phyloP scores from a whole-genome alignment of 495 filamentous ascomycete species.

The Saxophila tyrrhenica region DNA sequence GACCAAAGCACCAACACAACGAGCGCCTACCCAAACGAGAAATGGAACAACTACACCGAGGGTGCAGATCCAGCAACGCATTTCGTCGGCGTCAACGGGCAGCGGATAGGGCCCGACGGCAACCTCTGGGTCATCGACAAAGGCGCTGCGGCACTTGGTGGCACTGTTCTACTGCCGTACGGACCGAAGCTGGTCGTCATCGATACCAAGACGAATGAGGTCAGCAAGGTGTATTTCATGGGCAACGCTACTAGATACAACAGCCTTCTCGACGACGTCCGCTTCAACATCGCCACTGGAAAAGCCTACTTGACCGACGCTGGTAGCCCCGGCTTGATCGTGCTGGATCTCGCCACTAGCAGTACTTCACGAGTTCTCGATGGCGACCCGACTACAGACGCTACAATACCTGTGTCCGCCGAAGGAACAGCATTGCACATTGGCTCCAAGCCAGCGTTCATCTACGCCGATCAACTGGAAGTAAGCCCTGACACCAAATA shows the following conservation, averaged over 20 bases:
- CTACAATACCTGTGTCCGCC: constrained; percentile 14
- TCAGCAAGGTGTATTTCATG: constrained; percentile 8
- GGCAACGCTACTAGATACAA: constrained; percentile 10
- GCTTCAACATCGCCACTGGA: constrained; percentile 21
- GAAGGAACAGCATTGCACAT: constrained; percentile 11
- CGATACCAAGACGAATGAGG: constrained; percentile 19
- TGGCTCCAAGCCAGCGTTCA: constrained; percentile 2
- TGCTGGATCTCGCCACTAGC: constrained; percentile 15
- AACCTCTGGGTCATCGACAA: constrained; percentile 25
- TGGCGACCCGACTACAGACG: constrained; percentile 6
- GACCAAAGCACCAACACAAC: constrained; percentile 17
- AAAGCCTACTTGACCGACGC: constrained; percentile 25
- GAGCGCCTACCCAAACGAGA: constrained; percentile 20
- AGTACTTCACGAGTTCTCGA: constrained; percentile 5
- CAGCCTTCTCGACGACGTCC: constrained; percentile 23
- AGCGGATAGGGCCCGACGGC: constrained; percentile 27
- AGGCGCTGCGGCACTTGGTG: constrained; percentile 18
- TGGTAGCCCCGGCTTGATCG: constrained; percentile 17
- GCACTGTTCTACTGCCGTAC: constrained; percentile 15
- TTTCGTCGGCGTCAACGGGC: constrained; percentile 21
- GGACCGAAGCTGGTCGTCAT: constrained; percentile 24
- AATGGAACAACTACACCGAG: constrained; percentile 24
- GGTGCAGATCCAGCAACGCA: constrained; percentile 19
- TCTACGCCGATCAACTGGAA: constrained; percentile 26
- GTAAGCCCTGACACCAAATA: constrained; percentile 25